A percentile compares a stretch with the other conserved stretches of the same genome.
phyloP scores from a whole-genome alignment of 2,329 filamentous ascomycete species.

The Albophoma yamanashiensis region DNA sequence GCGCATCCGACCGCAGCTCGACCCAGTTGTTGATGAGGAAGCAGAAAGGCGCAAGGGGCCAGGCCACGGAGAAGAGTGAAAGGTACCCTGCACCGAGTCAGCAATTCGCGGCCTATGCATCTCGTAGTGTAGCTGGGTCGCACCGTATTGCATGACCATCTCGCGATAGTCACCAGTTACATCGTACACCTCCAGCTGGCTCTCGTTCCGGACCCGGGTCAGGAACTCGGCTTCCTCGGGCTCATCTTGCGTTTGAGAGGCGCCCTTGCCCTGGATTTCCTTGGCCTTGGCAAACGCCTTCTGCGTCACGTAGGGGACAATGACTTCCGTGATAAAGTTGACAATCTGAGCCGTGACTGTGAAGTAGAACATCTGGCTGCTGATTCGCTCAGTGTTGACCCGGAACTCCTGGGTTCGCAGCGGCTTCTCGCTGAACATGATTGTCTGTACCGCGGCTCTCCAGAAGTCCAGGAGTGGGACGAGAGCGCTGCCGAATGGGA shows the following conservation, averaged over 20 bases:
- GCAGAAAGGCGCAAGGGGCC: constrained; percentile 82
- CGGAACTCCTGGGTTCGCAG: constrained; percentile 56
- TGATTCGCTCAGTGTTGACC: constrained; percentile 74
- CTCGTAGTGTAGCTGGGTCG: neutral
- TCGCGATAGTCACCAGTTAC: constrained; percentile 86
- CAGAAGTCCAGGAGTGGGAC: constrained; percentile 82
- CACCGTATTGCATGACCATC: constrained; percentile 75
- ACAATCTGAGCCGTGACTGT: constrained; percentile 90
- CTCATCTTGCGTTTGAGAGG: constrained; percentile 46
- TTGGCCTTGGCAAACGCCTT: constrained; percentile 70
- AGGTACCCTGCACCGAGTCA: constrained; percentile 57
- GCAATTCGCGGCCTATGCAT: constrained; percentile 1
- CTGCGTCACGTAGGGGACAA: constrained; percentile 78
- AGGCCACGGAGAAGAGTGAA: constrained; percentile 82
- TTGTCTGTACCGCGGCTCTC: constrained; percentile 59
- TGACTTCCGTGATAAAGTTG: constrained; percentile 71
- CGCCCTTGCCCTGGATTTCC: constrained; percentile 53
- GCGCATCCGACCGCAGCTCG: constrained; percentile 82
- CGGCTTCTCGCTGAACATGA: constrained; percentile 66
- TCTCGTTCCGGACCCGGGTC: constrained; percentile 69
- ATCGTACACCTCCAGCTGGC: constrained; percentile 74
- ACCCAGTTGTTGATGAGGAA: constrained; percentile 96
- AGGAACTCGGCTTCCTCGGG: constrained; percentile 76
- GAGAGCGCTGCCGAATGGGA: constrained; percentile 77
- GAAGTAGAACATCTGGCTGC: constrained; percentile 90